These are phyloP conservation scores for Lipomyces oligophaga DNA, from an alignment of 805 yeast genomes.

Conservation along the genomic window DNA sequence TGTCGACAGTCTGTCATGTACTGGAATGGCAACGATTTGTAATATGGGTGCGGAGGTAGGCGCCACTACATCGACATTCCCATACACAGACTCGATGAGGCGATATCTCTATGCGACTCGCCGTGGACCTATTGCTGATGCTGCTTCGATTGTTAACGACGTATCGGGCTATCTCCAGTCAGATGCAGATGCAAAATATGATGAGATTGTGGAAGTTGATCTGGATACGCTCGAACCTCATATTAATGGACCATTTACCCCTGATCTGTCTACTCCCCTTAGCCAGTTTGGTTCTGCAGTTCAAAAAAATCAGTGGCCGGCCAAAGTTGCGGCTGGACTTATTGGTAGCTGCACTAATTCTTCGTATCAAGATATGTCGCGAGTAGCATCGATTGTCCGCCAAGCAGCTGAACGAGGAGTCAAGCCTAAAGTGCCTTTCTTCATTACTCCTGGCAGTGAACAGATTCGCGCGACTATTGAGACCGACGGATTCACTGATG, in stretches of 20 bases:
- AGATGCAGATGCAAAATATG: slow-evolving; percentile 91
- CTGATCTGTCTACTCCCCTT: slow-evolving; percentile 94
- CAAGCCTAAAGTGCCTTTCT: slow-evolving; percentile 85
- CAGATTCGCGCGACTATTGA: slow-evolving; percentile 97
- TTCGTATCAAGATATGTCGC: slow-evolving; percentile 96
- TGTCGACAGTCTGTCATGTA: slow-evolving; percentile 85
- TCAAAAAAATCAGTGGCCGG: slow-evolving; percentile 84
- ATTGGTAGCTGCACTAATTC: slow-evolving; percentile 99
- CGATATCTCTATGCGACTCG: slow-evolving; percentile 83
- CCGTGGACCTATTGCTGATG: slow-evolving; percentile 78
- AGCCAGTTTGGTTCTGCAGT: slow-evolving; percentile 83
- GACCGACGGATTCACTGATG: slow-evolving; percentile 87
- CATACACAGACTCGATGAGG: slow-evolving; percentile 85
- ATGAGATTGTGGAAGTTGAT: slow-evolving; percentile 87
- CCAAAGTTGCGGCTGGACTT: slow-evolving; percentile 86
- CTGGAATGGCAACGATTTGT: slow-evolving; percentile 99
- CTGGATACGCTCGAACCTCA: slow-evolving; percentile 88
- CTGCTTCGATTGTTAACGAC: slow-evolving; percentile 62
- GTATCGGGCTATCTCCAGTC: slow-evolving; percentile 64
- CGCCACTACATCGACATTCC: slow-evolving; percentile 97
- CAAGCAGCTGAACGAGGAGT: slow-evolving; percentile 91
- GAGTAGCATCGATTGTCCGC: slow-evolving; percentile 87
- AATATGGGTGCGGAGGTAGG: slow-evolving; percentile 99
- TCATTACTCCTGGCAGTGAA: slow-evolving; percentile 97
- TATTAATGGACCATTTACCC: slow-evolving; percentile 97